phyloP scores from a whole-genome alignment of 208 protist genomes.

The Zelonia costaricensis region DNA sequence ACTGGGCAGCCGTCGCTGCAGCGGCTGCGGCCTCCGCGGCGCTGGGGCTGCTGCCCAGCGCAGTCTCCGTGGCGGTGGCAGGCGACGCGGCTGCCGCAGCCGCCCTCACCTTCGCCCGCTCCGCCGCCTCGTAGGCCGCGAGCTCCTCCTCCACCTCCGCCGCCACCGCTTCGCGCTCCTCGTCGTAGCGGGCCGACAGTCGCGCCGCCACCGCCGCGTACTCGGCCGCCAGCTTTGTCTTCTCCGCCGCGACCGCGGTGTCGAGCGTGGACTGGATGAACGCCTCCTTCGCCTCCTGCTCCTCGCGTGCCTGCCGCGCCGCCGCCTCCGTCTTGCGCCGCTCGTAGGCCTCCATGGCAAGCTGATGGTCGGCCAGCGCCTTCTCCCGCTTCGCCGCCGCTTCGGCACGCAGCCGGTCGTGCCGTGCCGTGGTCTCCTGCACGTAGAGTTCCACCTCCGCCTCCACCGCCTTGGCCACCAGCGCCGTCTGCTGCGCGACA shows the following conservation, averaged over 20 bases:
- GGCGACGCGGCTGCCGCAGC: neutral
- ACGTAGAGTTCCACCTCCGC: constrained; percentile 50
- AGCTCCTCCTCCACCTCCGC: constrained; percentile 72
- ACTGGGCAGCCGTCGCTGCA: neutral
- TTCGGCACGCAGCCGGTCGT: constrained; percentile 41
- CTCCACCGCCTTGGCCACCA: constrained; percentile 49
- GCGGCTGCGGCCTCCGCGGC: constrained; percentile 6
- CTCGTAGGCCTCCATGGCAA: constrained; percentile 46
- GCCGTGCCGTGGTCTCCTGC: constrained; percentile 40
- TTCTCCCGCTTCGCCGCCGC: constrained; percentile 56
- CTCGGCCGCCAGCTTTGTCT: constrained; percentile 30
- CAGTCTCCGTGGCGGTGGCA: neutral
- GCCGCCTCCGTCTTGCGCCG: constrained; percentile 31
- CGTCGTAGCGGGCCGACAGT: constrained; percentile 33
- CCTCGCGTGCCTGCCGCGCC: constrained; percentile 32
- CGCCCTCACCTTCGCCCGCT: constrained; percentile 30
- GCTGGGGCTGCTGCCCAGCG: too few species aligned
- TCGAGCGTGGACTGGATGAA: constrained; percentile 41
- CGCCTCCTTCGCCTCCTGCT: constrained; percentile 36
- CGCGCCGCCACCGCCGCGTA: constrained; percentile 28
- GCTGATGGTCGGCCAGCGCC: constrained; percentile 36
- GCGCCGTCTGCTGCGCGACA: constrained; percentile 24
- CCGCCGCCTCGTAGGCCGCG: constrained; percentile 37
- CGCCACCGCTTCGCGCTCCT: constrained; percentile 46
- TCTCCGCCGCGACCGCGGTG: constrained; percentile 35